phyloP scores from a whole-genome alignment of 306 rosid species.

The Carpinus fangiana region DNA sequence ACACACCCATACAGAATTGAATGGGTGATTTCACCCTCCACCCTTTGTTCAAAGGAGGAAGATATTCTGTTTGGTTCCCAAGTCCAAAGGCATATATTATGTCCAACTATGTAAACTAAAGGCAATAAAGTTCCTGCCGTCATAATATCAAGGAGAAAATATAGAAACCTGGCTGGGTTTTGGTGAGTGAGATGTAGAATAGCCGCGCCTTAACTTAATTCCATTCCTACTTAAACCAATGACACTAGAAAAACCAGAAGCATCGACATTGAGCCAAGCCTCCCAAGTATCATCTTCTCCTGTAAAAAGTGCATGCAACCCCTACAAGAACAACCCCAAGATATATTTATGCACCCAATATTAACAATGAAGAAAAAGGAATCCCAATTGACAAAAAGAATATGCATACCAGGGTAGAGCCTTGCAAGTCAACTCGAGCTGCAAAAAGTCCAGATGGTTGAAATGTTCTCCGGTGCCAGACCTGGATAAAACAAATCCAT shows the following conservation, averaged over 20 bases:
- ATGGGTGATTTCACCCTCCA: not conserved
- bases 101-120: not conserved
- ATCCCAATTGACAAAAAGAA: conserved; percentile 24
- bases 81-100: not conserved
- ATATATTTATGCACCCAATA: conserved; percentile 27
- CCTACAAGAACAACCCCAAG: conserved; percentile 54
- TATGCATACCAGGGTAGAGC: conserved; percentile 70
- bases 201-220: conserved; percentile 92
- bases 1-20: not conserved
- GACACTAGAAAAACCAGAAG: conserved; percentile 82
- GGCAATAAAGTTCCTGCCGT: not conserved
- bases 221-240: conserved; percentile 64
- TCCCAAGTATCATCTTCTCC: conserved; percentile 98
- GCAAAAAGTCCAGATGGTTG: conserved; percentile 99
- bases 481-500: conserved; percentile 47
- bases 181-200: conserved; percentile 71
- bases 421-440: conserved; percentile 94
- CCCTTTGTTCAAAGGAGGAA: not conserved
- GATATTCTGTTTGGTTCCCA: not conserved
- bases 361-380: conserved; percentile 9
- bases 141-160: conserved; percentile 7
- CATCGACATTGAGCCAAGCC: conserved; percentile 88
- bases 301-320: conserved; percentile 86
- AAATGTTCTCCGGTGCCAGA: conserved; percentile 93
- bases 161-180: conserved; percentile 79